Percentiles rank a stretch among this genome's conserved stretches.
Evolutionary conservation across 176 grass and related monocot genomes (phyloP).

Genomic region (Coix lacrymajobi): DNA sequence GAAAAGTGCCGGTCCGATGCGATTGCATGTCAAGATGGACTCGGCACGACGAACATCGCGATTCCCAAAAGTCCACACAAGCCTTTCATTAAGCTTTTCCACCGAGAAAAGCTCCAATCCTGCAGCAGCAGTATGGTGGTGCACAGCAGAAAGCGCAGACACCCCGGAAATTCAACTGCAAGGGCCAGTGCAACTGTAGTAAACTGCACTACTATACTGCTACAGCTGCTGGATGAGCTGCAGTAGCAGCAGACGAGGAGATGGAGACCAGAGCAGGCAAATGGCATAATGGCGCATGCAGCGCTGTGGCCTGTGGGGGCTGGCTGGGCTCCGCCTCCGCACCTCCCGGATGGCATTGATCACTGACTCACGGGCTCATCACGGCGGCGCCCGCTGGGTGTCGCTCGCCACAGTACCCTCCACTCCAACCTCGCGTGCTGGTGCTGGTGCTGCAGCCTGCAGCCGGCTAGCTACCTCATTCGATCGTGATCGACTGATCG

Average conservation of each 20-base stretch:
- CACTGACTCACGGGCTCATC: neutral
- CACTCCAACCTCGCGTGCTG: slow-evolving; percentile 25
- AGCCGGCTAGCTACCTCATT: slow-evolving; percentile 15
- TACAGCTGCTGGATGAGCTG: neutral
- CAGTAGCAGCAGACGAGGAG: neutral
- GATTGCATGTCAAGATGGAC: neutral
- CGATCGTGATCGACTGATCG: neutral
- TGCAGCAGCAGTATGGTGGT: neutral
- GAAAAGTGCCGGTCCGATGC: neutral
- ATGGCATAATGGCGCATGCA: slow-evolving; percentile 53
- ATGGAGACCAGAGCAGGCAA: neutral
- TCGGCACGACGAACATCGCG: slow-evolving; percentile 16
- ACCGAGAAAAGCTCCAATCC: slow-evolving; percentile 8
- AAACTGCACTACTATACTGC: neutral
- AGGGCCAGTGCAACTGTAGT: neutral
- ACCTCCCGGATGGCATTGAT: slow-evolving; percentile 24
- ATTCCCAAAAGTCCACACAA: slow-evolving; percentile 12
- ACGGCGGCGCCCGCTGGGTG: neutral
- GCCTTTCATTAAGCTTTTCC: slow-evolving; percentile 6
- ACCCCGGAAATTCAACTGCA: slow-evolving; percentile 4
- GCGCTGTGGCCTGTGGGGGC: neutral
- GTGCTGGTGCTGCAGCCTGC: neutral
- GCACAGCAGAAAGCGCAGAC: neutral
- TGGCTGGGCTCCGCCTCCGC: neutral
- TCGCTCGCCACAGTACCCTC: slow-evolving; percentile 23